These are phyloP conservation scores for Aspergillus affinis DNA, from an alignment of 495 filamentous ascomycete species.

Conservation along the genomic window DNA sequence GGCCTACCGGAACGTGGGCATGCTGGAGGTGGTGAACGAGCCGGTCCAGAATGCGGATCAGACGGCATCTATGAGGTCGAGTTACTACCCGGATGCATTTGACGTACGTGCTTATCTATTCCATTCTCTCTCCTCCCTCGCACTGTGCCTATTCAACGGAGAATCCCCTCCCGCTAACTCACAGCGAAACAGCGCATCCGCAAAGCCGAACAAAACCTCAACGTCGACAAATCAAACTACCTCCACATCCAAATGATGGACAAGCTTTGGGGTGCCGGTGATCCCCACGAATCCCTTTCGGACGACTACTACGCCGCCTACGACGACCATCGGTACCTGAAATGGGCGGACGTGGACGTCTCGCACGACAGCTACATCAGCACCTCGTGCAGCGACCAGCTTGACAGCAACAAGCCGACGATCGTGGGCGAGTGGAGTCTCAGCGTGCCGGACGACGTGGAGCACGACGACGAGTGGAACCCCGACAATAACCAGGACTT, in stretches of 20 bases:
- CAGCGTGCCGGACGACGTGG: conserved; percentile 42
- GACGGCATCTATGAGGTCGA: conserved; percentile 31
- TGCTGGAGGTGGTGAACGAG: conserved; percentile 62
- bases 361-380: conserved; percentile 47
- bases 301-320: conserved; percentile 46
- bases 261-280: conserved; percentile 50
- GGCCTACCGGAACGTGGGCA: conserved; percentile 57
- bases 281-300: conserved; percentile 43
- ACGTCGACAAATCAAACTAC: conserved; percentile 34
- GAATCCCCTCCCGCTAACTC: not conserved
- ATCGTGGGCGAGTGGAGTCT: conserved; percentile 62
- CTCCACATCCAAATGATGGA: conserved; percentile 61
- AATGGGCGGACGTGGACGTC: conserved; percentile 45
- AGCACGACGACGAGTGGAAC: conserved; percentile 46
- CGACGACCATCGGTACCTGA: conserved; percentile 56
- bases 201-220: conserved; percentile 36
- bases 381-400: conserved; percentile 51
- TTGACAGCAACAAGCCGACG: conserved; percentile 43
- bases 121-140: not conserved
- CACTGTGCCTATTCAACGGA: not conserved
- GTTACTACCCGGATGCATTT: conserved; percentile 51
- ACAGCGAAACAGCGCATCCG: conserved; percentile 44
- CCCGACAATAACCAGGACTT: conserved; percentile 47
- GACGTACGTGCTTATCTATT: conserved; percentile 15
- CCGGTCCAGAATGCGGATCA: conserved; percentile 42